A percentile compares a stretch with the other conserved stretches of the same genome.
Evolutionary conservation across 768 basidiomycete genomes (phyloP).

Genomic region (Podaxis pistillaris): DNA sequence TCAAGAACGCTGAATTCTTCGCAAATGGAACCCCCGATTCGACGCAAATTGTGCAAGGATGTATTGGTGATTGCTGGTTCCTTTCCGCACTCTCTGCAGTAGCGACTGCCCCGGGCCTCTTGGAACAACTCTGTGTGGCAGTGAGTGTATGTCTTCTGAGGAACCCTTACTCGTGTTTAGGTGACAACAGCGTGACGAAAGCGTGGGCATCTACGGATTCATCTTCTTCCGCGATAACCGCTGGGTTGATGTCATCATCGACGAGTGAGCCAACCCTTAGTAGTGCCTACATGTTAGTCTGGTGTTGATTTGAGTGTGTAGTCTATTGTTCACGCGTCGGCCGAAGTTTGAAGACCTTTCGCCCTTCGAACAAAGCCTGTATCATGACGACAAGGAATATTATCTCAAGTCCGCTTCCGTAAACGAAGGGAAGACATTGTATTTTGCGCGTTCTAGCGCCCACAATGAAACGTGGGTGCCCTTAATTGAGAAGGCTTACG

Average conservation of each 20-base stretch:
- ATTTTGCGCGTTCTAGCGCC: conserved; percentile 46
- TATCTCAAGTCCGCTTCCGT: conserved; percentile 42
- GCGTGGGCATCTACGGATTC: conserved; percentile 51
- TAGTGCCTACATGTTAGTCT: not conserved
- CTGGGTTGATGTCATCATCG: conserved; percentile 52
- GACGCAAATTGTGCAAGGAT: conserved; percentile 49
- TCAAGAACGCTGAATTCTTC: conserved; percentile 49
- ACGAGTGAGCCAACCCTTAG: conserved; percentile 41
- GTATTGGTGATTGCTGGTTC: conserved; percentile 54
- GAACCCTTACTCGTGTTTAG: not conserved
- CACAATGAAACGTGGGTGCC: conserved; percentile 55
- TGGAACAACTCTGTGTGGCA: conserved; percentile 50
- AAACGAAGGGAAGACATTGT: conserved; percentile 46
- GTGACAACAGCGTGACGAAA: conserved; percentile 35
- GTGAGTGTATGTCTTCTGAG: conserved; percentile 19
- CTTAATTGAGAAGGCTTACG: conserved; percentile 55
- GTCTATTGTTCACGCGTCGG: conserved; percentile 45
- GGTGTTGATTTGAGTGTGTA: conserved; percentile 18
- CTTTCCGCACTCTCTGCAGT: conserved; percentile 48
- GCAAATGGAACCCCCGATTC: conserved; percentile 36
- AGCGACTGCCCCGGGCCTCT: conserved; percentile 35
- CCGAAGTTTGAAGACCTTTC: conserved; percentile 52
- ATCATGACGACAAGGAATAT: conserved; percentile 47
- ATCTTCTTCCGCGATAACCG: conserved; percentile 44
- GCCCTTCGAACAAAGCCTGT: conserved; percentile 38